A percentile compares a stretch with the other conserved stretches of the same genome.
Conservation (phyloP, 306 rosid genomes). For the Begonia fuchsioides region DNA sequence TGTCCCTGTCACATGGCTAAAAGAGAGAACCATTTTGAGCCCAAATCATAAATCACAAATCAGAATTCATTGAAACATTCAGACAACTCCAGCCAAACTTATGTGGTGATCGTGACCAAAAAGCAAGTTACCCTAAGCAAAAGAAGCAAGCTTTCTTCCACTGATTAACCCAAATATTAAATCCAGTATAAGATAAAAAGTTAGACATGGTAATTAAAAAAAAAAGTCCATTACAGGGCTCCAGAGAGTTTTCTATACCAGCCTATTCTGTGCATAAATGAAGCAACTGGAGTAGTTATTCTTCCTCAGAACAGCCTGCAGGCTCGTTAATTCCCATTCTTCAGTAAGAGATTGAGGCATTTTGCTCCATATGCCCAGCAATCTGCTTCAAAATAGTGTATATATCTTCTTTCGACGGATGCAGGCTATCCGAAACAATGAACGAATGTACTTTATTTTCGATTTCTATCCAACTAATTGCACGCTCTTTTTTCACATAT, state of each 20-base stretch:
- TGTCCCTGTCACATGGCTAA: too few species aligned
- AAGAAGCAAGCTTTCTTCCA: too few species aligned
- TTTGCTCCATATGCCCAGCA: slow-evolving; percentile 31
- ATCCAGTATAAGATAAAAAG: too few species aligned
- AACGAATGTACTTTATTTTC: slow-evolving; percentile 39
- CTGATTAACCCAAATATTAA: too few species aligned
- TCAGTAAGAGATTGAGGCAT: slow-evolving; percentile 16
- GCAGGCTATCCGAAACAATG: slow-evolving; percentile 36
- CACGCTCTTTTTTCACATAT: slow-evolving; percentile 28
- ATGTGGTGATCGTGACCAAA: too few species aligned
- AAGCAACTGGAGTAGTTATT: slow-evolving; percentile 1
- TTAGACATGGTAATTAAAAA: too few species aligned
- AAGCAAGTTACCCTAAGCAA: too few species aligned
- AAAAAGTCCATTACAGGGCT: not conserved
- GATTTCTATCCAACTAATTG: slow-evolving; percentile 44
- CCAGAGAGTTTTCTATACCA: not conserved
- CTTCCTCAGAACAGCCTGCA: slow-evolving; percentile 14
- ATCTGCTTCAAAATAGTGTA: slow-evolving; percentile 41
- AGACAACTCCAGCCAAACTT: too few species aligned
- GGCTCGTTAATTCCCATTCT: slow-evolving; percentile 10
- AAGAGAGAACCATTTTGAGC: too few species aligned
- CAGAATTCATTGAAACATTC: too few species aligned
- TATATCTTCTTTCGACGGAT: slow-evolving; percentile 41
- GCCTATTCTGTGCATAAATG: not conserved
- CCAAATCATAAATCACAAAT: too few species aligned